Conservation (phyloP, 768 basidiomycete species). For the Leccinum imitatum region DNA sequence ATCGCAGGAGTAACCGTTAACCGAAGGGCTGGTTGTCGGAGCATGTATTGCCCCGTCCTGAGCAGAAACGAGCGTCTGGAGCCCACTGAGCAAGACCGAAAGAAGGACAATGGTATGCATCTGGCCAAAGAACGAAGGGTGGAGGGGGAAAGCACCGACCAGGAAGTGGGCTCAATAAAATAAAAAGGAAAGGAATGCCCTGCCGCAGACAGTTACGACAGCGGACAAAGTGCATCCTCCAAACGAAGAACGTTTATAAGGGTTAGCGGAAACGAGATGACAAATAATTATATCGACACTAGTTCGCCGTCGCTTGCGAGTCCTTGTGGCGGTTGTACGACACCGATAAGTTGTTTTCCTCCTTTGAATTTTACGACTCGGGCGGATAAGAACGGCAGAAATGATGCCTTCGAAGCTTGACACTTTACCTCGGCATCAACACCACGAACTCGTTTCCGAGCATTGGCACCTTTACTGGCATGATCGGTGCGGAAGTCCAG, state of each 20-base stretch:
- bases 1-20: constrained; percentile 1
- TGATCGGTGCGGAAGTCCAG: neutral
- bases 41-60: neutral
- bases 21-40: neutral
- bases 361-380: too few species aligned
- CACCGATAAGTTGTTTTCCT: neutral
- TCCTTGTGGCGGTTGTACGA: neutral
- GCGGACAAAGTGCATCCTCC: neutral
- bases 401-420: too few species aligned
- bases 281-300: neutral
- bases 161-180: neutral
- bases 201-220: neutral
- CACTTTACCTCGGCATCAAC: too few species aligned
- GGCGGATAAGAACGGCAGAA: too few species aligned
- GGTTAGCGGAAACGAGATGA: neutral
- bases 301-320: neutral
- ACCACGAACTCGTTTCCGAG: too few species aligned
- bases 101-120: neutral
- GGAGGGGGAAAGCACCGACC: neutral
- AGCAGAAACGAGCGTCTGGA: neutral
- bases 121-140: neutral
- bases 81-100: neutral
- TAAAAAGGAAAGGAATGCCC: neutral
- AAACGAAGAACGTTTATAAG: neutral
- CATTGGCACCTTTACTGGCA: neutral